Evolutionary conservation across 345 rosid species (phyloP).

Genomic region (Camelina sativa): DNA sequence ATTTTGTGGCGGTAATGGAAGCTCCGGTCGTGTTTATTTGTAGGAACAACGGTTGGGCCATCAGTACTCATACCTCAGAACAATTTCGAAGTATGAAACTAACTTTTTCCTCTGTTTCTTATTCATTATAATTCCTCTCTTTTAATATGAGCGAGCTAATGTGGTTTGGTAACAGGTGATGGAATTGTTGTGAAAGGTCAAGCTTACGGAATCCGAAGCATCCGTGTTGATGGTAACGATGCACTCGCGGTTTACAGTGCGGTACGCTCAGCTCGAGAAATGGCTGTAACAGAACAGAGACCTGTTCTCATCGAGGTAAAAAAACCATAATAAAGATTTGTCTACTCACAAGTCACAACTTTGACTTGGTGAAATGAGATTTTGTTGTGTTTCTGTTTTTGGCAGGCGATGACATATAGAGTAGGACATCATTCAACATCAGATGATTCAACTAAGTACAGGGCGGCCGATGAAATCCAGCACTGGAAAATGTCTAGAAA

Average conservation of each 20-base stretch:
- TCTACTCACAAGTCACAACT: not conserved
- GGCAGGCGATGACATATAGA: slow-evolving; percentile 71
- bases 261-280: slow-evolving; percentile 62
- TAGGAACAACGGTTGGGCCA: slow-evolving; percentile 93
- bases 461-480: slow-evolving; percentile 61
- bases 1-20: slow-evolving; percentile 85
- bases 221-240: slow-evolving; percentile 88
- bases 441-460: slow-evolving; percentile 84
- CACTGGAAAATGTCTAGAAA: slow-evolving; percentile 69
- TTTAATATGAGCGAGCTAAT: not conserved
- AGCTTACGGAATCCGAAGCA: slow-evolving; percentile 77
- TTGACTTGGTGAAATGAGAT: not conserved
- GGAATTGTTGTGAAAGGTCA: slow-evolving; percentile 78
- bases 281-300: slow-evolving; percentile 62
- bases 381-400: not conserved
- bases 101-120: slow-evolving; percentile 27
- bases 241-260: slow-evolving; percentile 77
- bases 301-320: slow-evolving; percentile 74
- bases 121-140: slow-evolving; percentile 4
- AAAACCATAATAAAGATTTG: not conserved
- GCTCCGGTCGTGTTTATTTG: slow-evolving; percentile 77
- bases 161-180: slow-evolving; percentile 56
- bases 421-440: slow-evolving; percentile 90
- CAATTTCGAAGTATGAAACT: slow-evolving; percentile 66
- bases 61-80: slow-evolving; percentile 71